Evolutionary conservation across 495 filamentous ascomycete genomes (phyloP), one percentile per base, ranked within the genome.

Genomic region (Penicillium bovifimosum): DNA sequence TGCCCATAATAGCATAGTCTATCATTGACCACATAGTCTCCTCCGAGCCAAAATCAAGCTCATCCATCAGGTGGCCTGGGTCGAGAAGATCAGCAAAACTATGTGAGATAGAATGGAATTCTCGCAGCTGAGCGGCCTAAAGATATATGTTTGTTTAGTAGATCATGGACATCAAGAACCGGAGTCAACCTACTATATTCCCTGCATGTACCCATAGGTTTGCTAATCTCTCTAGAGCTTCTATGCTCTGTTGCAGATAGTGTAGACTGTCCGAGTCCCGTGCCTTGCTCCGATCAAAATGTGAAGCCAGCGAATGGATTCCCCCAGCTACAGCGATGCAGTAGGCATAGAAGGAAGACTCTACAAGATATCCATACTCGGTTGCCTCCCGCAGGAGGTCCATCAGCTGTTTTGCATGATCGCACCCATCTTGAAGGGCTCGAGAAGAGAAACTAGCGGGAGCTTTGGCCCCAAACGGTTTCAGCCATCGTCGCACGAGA

Each of bases 21-120:
- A 63, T 50, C 63, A 66, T 63, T 26, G 63, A 57, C 55, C 60
- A 61, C 8, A 60, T 33, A 4, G 50, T 45, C 8, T 54, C 53
- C 17, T 58, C 47, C 9, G 55, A 50, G 9, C 27, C 44, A 10
- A 44, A 27, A 9, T 59, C 50, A 5, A 63, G n/a, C 10, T 66
- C 63, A 17, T 61, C 55, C 14, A 18, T 42, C 8, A 59, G 20
- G 20, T 32, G 52, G 17, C n/a, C 38, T 16, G 61, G 58, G n/a
- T 64, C 55, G 1, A 66, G 51, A 6, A 64, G 49, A 18, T 17
- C 35, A 6, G 54, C 46, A 26, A 62, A 59, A 3, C 16, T 17
- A 36, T 58, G 45, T 5, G 52, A 54, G 2, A 60, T 55, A 16
- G 29, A 34, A 41, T 64, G 64, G 18, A 66, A 66, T 13, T 62